These are phyloP conservation scores for Crithidia sp. DNA, from an alignment of 208 protist genomes.

Conservation along the genomic window DNA sequence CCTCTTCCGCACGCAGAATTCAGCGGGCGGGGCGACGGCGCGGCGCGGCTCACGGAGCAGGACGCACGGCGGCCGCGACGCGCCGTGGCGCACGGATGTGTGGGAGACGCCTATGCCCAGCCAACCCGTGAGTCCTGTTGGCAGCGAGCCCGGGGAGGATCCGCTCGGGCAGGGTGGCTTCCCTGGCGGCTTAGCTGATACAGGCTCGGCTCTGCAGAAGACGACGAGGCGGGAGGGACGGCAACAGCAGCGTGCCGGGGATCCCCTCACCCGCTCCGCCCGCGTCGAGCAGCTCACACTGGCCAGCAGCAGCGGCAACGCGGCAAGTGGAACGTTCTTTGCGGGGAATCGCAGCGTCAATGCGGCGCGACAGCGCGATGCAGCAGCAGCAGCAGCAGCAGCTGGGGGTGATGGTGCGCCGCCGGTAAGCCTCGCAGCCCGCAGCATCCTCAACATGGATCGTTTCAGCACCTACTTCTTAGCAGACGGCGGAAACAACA, in stretches of 20 bases:
- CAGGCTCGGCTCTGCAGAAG: not conserved
- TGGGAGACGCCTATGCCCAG: conserved; percentile 24
- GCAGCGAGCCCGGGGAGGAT: not conserved
- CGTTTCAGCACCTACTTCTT: conserved; percentile 60
- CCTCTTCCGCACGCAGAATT: conserved; percentile 14
- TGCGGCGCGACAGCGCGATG: not conserved
- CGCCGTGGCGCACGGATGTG: conserved; percentile 17
- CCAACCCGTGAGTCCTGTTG: not conserved
- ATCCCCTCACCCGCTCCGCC: not conserved
- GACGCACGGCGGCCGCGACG: not conserved
- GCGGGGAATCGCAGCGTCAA: not conserved
- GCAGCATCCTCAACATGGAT: conserved; percentile 56
- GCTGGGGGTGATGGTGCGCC: not conserved
- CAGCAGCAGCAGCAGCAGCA: too few relatives aligned
- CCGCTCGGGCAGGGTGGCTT: not conserved
- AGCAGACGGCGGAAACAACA: conserved; percentile 17
- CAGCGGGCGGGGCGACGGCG: not conserved
- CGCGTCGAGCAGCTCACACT: not conserved
- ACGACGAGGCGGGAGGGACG: too few relatives aligned
- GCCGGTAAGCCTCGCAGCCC: conserved; percentile 19
- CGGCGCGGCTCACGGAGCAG: not conserved
- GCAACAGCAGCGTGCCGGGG: not conserved
- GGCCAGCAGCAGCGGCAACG: too few relatives aligned
- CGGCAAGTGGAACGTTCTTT: too few relatives aligned
- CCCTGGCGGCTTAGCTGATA: not conserved